Evolutionary conservation across 23 red algal species (phyloP).

Genomic region (Gracilariopsis chorda): DNA sequence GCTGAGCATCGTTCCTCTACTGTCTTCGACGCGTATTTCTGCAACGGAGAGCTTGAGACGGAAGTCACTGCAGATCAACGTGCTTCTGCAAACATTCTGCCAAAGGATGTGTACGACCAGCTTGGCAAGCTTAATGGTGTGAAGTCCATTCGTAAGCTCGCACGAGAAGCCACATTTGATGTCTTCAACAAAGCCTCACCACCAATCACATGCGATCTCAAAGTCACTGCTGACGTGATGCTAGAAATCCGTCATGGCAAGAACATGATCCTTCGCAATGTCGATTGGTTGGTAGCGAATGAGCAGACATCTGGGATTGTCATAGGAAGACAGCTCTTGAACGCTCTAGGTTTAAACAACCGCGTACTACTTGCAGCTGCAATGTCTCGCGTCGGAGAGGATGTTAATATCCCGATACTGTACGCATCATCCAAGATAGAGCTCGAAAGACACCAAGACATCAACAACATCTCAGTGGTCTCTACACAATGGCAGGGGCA

Average conservation of each 20-base stretch:
- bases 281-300: background rate
- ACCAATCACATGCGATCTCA: too few species aligned
- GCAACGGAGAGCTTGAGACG: background rate
- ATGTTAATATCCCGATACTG: background rate
- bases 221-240: too few species aligned
- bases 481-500: too few species aligned
- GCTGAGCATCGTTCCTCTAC: background rate
- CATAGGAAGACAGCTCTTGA: background rate
- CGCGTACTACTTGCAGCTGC: background rate
- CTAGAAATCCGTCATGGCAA: background rate
- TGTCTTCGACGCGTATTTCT: background rate
- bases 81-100: background rate
- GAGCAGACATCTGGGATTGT: background rate
- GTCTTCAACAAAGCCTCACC: too few species aligned
- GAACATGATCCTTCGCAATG: too few species aligned
- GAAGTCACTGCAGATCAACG: constrained; percentile 1
- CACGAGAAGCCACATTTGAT: background rate
- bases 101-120: background rate
- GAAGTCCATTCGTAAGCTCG: background rate
- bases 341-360: background rate
- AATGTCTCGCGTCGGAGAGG: background rate
- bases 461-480: background rate
- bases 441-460: background rate
- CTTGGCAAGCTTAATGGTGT: background rate
- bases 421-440: background rate